Evolutionary conservation across 1,284 basidiomycete genomes (phyloP).

Genomic region (Trichosporon sp.): DNA sequence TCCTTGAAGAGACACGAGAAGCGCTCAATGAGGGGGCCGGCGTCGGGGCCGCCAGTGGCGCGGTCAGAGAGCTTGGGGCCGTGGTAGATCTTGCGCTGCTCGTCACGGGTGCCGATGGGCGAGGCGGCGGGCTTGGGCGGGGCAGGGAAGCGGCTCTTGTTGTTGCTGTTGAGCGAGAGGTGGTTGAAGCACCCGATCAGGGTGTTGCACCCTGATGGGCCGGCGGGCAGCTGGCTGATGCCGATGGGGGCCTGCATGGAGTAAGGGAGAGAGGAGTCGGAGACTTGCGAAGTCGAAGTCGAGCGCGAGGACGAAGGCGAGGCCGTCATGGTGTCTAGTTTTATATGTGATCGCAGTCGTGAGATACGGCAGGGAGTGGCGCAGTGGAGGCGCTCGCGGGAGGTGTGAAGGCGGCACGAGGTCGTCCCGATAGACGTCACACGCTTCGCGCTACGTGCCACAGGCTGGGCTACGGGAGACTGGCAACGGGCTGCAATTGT

Average conservation of each 20-base stretch:
- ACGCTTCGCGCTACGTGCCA: too few species aligned
- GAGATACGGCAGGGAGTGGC: too few species aligned
- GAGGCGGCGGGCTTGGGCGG: constrained; percentile 16
- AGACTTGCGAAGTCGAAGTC: neutral
- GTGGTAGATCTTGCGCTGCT: constrained; percentile 37
- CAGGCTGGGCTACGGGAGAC: neutral
- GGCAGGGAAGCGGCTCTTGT: constrained; percentile 9
- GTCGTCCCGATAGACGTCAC: too few species aligned
- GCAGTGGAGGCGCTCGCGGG: neutral
- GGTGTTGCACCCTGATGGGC: constrained; percentile 26
- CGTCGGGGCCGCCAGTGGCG: constrained; percentile 43
- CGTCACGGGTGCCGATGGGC: constrained; percentile 33
- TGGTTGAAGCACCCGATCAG: constrained; percentile 36
- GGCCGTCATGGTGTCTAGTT: neutral
- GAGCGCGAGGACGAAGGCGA: neutral
- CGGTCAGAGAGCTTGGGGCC: constrained; percentile 41
- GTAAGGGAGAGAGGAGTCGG: neutral
- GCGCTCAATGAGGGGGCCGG: constrained; percentile 43
- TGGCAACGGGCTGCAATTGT: neutral
- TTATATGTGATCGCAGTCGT: too few species aligned
- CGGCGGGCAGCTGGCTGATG: constrained; percentile 28
- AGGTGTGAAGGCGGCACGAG: neutral
- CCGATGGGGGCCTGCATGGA: constrained; percentile 14
- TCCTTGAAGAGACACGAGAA: constrained; percentile 45
- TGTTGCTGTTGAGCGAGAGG: constrained; percentile 23